Base-by-base conservation (phyloP, 208 protist genomes). In the Trypanosoma caninum region DNA sequence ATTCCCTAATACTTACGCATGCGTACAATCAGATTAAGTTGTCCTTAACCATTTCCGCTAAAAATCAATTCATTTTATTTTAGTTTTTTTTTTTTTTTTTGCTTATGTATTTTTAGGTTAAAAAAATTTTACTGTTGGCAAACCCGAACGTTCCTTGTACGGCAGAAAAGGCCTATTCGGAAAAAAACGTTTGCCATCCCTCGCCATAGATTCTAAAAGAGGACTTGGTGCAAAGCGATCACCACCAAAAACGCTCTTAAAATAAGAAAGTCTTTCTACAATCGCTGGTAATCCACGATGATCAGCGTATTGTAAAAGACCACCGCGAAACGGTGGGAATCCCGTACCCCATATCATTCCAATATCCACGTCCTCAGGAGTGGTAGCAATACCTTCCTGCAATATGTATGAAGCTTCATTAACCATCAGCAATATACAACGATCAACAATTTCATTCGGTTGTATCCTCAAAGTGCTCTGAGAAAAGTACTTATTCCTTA, bases 311-410 rank as follows among this genome's bases (percentile, higher is more conserved):
- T 82, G 73, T 31, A 89, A 53, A 5, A 93, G 70, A 8, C 89
- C 89, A n/a, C 89, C 89, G 14, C 85, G 74, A 69, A 87, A 93
- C 28, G 89, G 73, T 6, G 89, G 72, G 66, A 95, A 95, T 38
- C 89, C 89, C 23, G 82, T 85, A 46, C 89, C 89, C 65, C 82
- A 95, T 51, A 95, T 78, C 85, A 93, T 90, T 13, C 84, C 89
- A 27, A 89, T 82, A 65, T 95, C 89, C 25, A 91, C 80, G 54
- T 91, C 86, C 61, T 89, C 78, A 3, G 89, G 72, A 3, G 69
- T 74, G 34, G 63, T 51, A 13, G 77, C 85, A 61, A 95, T 68
- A 6, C 74, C 76, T 57, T 93, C 85, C 41, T 77, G 54, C 0
- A 95, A 70, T 59, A 93, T 91, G 40, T 72, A 71, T 7, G 59